These are phyloP conservation scores for Bipolaris zeicola DNA, from an alignment of 2,329 filamentous ascomycete species.

Conservation along the genomic window DNA sequence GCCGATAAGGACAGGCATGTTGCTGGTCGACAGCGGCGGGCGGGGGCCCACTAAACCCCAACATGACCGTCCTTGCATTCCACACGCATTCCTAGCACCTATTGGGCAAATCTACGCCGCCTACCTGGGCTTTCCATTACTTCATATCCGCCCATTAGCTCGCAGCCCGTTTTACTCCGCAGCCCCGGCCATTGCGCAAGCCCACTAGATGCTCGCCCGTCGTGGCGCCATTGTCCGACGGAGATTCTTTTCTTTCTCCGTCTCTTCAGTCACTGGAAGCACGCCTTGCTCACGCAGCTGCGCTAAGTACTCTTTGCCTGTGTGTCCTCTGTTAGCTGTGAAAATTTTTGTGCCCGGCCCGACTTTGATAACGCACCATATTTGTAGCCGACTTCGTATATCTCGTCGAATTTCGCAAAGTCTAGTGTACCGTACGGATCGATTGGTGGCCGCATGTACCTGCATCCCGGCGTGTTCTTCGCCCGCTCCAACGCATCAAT, in stretches of 20 bases:
- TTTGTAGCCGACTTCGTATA: constrained; percentile 85
- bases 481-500: constrained; percentile 93
- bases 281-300: constrained; percentile 78
- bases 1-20: constrained; percentile 20
- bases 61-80: constrained; percentile 18
- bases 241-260: constrained; percentile 57
- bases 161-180: constrained; percentile 15
- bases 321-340: background rate
- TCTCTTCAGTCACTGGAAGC: constrained; percentile 63
- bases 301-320: constrained; percentile 73
- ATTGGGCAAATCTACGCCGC: constrained; percentile 26
- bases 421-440: constrained; percentile 93
- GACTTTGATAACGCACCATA: constrained; percentile 58
- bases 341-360: background rate
- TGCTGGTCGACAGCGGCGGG: constrained; percentile 6
- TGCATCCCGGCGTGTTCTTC: constrained; percentile 86
- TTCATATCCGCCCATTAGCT: constrained; percentile 15
- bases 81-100: constrained; percentile 17
- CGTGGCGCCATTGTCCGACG: constrained; percentile 59
- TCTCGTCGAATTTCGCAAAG: constrained; percentile 97
- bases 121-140: constrained; percentile 22
- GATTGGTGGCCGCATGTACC: constrained; percentile 96
- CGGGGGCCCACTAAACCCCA: constrained; percentile 19
- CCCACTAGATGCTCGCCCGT: constrained; percentile 30
- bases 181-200: constrained; percentile 4